Base-by-base conservation (phyloP, 2,329 filamentous ascomycete species). In the Sclerotinia minor region DNA sequence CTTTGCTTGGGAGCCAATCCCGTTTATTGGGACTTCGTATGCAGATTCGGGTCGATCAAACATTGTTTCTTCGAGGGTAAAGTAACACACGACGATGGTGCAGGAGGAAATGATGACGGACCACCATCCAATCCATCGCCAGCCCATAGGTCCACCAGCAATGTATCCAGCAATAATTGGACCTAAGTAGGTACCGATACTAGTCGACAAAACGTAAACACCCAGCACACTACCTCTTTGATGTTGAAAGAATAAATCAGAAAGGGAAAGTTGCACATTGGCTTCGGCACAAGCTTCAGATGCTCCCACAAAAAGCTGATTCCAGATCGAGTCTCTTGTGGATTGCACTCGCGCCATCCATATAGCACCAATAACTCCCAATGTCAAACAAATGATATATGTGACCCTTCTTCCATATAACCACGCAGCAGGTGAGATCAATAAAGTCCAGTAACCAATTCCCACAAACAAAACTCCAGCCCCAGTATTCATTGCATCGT, bases 241-340 rank as follows among this genome's bases (percentile, higher is more conserved):
- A 71, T 87, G 84, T 76, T 85, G 82, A 69, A 83, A 86, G 78
- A 84, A 86, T 41, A 86, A 79, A 71, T 86, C 84, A 9, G 84
- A 82, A 38, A 87, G 77, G 1, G 83, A 85, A n/a, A 85, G 76
- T 72, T 87, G 84, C 8, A 84, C 84, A 41, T 83, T 80, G 0
- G 84, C 84, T 74, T 87, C 84, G 2, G 83, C 84, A 53, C 83
- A 83, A 11, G 83, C 80, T 75, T 86, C 84, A 5, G 84, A 85
- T 3, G 83, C 83, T 21, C 84, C 84, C 2, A 86, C 83, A 66
- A 86, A 86, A 2, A 86, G 78, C 73, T 86, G 84, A 58, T 83
- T 83, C 80, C 82, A 84, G 67, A 86, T 81, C 2, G 83, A 81
- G 67, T 85, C 83, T 21, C 77, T 73, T 1, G 77, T 79, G 29